Conservation (phyloP, 495 filamentous ascomycete species). For the Parathielavia appendiculata region DNA sequence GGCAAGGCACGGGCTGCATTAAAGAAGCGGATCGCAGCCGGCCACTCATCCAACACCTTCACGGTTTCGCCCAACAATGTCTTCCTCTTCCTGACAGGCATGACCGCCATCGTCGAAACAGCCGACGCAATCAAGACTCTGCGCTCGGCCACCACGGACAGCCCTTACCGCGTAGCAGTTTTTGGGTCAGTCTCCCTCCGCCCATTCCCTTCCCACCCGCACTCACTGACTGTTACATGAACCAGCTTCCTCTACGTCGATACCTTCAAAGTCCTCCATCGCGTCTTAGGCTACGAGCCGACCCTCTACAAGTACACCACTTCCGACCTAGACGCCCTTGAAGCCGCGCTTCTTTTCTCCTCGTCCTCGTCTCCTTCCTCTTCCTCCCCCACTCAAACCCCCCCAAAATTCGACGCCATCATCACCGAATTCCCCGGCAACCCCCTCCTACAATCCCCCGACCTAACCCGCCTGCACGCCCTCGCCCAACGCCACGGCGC, state of each 20-base stretch:
- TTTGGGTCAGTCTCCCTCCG: slow-evolving; percentile 17
- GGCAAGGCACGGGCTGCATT: neutral
- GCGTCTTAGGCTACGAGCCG: neutral
- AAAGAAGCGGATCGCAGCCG: slow-evolving; percentile 2
- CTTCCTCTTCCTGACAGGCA: slow-evolving; percentile 25
- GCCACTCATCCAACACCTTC: neutral
- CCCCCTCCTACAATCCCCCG: slow-evolving; percentile 25
- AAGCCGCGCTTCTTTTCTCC: neutral
- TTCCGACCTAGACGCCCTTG: slow-evolving; percentile 4
- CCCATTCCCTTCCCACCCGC: neutral
- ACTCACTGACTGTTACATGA: neutral
- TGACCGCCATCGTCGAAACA: slow-evolving; percentile 20
- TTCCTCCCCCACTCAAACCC: neutral
- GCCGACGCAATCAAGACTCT: slow-evolving; percentile 10
- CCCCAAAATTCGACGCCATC: slow-evolving; percentile 6
- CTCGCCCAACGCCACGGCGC: slow-evolving; percentile 8
- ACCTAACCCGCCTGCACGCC: slow-evolving; percentile 3
- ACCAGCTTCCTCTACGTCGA: slow-evolving; percentile 30
- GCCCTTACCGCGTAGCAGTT: slow-evolving; percentile 10
- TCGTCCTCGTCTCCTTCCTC: too few relatives aligned
- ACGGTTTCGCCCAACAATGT: slow-evolving; percentile 13
- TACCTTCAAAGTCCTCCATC: slow-evolving; percentile 22
- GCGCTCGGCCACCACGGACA: neutral
- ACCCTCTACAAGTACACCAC: slow-evolving; percentile 12
- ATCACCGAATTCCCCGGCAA: slow-evolving; percentile 33